phyloP scores from a whole-genome alignment of 768 basidiomycete genomes.

The Mycena crocata region DNA sequence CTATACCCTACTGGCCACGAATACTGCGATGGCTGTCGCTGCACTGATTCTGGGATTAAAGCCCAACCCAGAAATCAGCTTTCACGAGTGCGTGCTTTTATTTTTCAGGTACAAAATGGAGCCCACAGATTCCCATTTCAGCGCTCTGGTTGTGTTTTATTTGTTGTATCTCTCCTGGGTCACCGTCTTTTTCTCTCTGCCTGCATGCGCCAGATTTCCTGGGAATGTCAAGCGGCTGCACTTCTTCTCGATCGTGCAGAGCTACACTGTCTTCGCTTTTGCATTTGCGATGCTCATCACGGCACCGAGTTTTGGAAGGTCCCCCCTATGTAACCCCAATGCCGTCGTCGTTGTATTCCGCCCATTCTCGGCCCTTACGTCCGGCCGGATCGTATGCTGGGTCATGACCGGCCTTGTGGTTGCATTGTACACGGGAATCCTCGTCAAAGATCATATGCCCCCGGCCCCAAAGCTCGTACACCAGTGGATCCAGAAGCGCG shows the following conservation, averaged over 20 bases:
- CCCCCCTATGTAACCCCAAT: background rate
- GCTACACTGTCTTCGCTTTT: slow-evolving; percentile 35
- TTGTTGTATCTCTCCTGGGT: slow-evolving; percentile 35
- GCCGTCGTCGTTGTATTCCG: slow-evolving; percentile 30
- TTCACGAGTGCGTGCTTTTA: slow-evolving; percentile 31
- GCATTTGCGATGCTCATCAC: slow-evolving; percentile 29
- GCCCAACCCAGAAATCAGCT: slow-evolving; percentile 30
- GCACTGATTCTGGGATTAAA: slow-evolving; percentile 36
- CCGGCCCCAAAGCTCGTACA: slow-evolving; percentile 18
- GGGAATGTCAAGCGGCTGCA: slow-evolving; percentile 26
- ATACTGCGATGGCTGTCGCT: slow-evolving; percentile 35
- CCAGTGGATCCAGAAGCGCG: slow-evolving; percentile 18
- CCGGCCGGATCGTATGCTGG: slow-evolving; percentile 29
- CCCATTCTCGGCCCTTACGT: slow-evolving; percentile 29
- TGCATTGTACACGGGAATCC: slow-evolving; percentile 19
- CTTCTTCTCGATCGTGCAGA: slow-evolving; percentile 33
- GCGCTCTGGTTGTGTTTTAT: slow-evolving; percentile 36
- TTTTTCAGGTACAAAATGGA: no score
- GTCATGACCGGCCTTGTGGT: slow-evolving; percentile 20
- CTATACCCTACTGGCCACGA: slow-evolving; percentile 34
- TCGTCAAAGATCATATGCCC: slow-evolving; percentile 30
- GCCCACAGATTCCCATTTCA: no score
- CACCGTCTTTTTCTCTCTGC: slow-evolving; percentile 33
- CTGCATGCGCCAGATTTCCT: slow-evolving; percentile 27
- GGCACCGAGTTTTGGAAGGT: slow-evolving; percentile 2